These are phyloP conservation scores for Gelatoporia subvermispora DNA, from an alignment of 768 basidiomycete genomes.

Conservation along the genomic window DNA sequence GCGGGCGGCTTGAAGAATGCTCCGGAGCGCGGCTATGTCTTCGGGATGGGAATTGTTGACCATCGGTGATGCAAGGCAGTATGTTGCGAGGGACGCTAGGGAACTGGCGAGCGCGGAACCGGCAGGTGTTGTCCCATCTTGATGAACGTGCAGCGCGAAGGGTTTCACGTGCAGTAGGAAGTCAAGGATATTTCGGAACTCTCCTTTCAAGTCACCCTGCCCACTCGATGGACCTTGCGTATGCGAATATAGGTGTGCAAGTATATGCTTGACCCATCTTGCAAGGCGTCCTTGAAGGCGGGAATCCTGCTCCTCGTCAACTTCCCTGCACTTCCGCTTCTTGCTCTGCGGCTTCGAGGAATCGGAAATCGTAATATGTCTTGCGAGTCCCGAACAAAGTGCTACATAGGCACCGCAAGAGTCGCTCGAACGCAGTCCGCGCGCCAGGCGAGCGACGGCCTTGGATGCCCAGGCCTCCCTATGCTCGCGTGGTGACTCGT, in stretches of 20 bases:
- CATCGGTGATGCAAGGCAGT: conserved; percentile 7
- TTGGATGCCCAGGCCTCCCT: conserved; percentile 38
- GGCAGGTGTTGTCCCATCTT: neutral
- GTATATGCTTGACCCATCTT: conserved; percentile 22
- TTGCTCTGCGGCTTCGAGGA: neutral
- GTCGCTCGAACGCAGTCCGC: conserved; percentile 27
- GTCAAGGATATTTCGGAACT: conserved; percentile 11
- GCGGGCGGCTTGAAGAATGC: conserved; percentile 2
- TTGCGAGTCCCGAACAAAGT: conserved; percentile 25
- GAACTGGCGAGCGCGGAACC: conserved; percentile 5
- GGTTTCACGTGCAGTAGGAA: conserved; percentile 20
- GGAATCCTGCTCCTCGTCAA: neutral
- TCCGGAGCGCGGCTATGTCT: neutral
- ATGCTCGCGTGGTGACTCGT: conserved; percentile 5
- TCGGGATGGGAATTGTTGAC: neutral
- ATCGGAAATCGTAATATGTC: conserved; percentile 1
- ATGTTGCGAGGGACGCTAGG: conserved; percentile 9
- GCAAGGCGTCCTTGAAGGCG: conserved; percentile 11
- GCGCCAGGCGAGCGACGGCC: conserved; percentile 33
- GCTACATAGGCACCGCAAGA: conserved; percentile 28
- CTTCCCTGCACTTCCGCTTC: conserved; percentile 3
- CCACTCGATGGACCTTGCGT: neutral
- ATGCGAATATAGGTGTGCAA: conserved; percentile 11
- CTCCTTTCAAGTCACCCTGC: conserved; percentile 1
- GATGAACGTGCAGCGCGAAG: conserved; percentile 2